These are phyloP conservation scores for Garcileccinum viscosum DNA, from an alignment of 1,284 basidiomycete genomes.

Conservation along the genomic window DNA sequence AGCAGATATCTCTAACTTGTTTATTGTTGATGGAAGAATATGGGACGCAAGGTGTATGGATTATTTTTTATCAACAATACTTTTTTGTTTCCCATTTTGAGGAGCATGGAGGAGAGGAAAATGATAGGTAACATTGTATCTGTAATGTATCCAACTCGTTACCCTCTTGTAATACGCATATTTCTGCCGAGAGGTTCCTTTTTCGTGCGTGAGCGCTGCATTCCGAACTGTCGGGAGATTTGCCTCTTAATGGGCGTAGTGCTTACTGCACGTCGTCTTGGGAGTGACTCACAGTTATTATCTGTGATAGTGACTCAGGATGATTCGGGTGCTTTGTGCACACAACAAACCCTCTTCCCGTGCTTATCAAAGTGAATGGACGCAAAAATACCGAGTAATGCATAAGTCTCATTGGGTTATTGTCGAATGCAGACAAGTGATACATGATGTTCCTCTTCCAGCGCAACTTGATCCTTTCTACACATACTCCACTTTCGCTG, in stretches of 20 bases:
- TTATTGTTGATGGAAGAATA: background rate
- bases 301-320: too few species aligned
- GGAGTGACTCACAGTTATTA: too few species aligned
- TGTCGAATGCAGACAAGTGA: too few species aligned
- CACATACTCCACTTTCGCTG: too few species aligned
- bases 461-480: too few species aligned
- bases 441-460: too few species aligned
- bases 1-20: background rate
- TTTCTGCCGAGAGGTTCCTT: background rate
- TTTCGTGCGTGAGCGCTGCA: background rate
- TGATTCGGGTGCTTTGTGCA: too few species aligned
- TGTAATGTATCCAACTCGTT: slow-evolving; percentile 34
- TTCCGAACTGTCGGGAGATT: background rate
- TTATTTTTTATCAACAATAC: slow-evolving; percentile 15
- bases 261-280: too few species aligned
- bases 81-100: background rate
- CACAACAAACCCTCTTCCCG: too few species aligned
- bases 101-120: slow-evolving; percentile 4
- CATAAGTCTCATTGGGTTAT: too few species aligned
- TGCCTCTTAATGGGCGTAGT: background rate
- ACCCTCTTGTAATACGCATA: slow-evolving; percentile 32
- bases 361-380: too few species aligned
- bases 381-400: too few species aligned
- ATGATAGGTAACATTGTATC: slow-evolving; percentile 30
- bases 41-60: slow-evolving; percentile 9